Percentiles rank a stretch among this genome's conserved stretches.
phyloP scores from a whole-genome alignment of 2,329 filamentous ascomycete species.

The Penicillium hesseltinei region DNA sequence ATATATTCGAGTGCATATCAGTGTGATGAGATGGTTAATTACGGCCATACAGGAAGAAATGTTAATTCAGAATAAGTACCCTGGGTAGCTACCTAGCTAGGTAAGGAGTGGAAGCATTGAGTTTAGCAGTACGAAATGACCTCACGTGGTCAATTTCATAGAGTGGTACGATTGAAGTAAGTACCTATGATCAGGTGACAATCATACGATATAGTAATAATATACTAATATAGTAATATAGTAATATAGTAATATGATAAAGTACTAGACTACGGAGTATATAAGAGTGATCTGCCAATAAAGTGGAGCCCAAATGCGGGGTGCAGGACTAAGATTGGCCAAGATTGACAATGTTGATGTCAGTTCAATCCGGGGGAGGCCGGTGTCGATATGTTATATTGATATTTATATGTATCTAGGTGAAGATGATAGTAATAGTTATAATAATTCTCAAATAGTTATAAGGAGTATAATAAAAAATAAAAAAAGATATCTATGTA shows the following conservation, averaged over 20 bases:
- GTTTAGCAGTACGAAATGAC: background rate
- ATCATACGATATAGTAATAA: background rate
- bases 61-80: background rate
- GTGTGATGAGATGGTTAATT: background rate
- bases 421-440: background rate
- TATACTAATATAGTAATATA: too few species aligned
- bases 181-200: background rate
- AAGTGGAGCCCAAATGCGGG: constrained; percentile 33
- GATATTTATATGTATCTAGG: too few species aligned
- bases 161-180: background rate
- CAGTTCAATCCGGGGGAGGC: constrained; percentile 28
- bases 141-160: background rate
- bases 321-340: constrained; percentile 34
- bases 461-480: too few species aligned
- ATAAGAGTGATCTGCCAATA: constrained; percentile 9
- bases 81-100: background rate
- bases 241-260: background rate
- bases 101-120: background rate
- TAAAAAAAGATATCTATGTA: too few species aligned
- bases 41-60: background rate
- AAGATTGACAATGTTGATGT: constrained; percentile 26
- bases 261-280: background rate
- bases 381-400: constrained; percentile 2
- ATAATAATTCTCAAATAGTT: too few species aligned
- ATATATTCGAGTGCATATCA: background rate